Evolutionary conservation across 2,329 filamentous ascomycete species (phyloP), one percentile per base, ranked within the genome.

Genomic region (Calonectria hongkongensis): DNA sequence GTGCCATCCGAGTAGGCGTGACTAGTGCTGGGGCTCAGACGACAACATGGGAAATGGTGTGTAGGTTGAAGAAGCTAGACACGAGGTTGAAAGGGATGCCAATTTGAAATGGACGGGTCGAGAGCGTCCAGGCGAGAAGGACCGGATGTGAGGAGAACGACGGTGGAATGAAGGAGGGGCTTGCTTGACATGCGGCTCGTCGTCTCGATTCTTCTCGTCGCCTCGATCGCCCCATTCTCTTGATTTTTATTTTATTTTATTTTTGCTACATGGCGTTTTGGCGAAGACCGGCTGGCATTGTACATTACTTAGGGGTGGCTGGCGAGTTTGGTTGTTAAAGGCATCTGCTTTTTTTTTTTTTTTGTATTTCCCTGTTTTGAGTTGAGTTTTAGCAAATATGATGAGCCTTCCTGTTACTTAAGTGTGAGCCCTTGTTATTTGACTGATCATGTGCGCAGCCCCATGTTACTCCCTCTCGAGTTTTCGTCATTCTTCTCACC

Each of bases 281-380:
- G 65, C 70, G 70, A 48, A 65, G 58, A 64, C 58, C 58, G 58
- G 66, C 60, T 72, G 50, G 70, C 70, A 72, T 72, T 72, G 70
- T 72, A 69, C 66, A 72, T 68, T 69, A 72, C 47, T 48, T 69
- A 72, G 62, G 63, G 62, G 43, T 50, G 68, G 68, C 45, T 66
- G 63, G 65, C 39, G 51, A 48, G 65, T 33, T 51, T 36, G 67
- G 41, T 68, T 28, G 47, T 68, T 13, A 41, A 56, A 41, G 45
- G 50, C 41, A 39, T 56, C 28, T 50, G 54, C 30, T 63, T 43
- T 50, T 64, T 21, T 21, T 21, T 21, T 21, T 21, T 21, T 51
- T 28, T 71, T 58, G 47, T 67, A 67, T 66, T 58, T 41, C 15
- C 27, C 45, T 48, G n/a, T 41, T 39, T 41, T 41, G 36, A 60